These are phyloP conservation scores for Dendrobium nobile DNA, from an alignment of 106 monocot species.

Conservation along the genomic window DNA sequence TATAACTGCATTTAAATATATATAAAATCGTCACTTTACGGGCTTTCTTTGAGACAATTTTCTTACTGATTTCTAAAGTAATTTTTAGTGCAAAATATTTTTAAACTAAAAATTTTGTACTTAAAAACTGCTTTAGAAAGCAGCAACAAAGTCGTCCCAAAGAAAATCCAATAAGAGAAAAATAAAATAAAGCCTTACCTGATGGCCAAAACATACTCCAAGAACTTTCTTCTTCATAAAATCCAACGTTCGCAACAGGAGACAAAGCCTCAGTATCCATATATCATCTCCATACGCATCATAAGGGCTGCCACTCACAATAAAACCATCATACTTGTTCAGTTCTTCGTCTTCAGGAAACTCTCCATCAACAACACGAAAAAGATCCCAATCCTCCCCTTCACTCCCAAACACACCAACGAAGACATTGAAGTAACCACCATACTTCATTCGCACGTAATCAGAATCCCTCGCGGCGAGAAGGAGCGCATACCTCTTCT, in stretches of 20 bases:
- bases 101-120: too few species aligned
- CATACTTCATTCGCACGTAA: constrained; percentile 61
- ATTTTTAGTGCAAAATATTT: too few species aligned
- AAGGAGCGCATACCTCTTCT: constrained; percentile 59
- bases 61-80: too few species aligned
- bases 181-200: constrained; percentile 22
- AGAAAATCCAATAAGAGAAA: too few species aligned
- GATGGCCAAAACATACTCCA: constrained; percentile 94
- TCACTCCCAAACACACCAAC: constrained; percentile 54
- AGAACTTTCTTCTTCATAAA: constrained; percentile 66
- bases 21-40: fast-evolving
- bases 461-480: constrained; percentile 66
- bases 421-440: constrained; percentile 82
- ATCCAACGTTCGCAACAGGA: constrained; percentile 46
- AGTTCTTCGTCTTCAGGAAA: constrained; percentile 55
- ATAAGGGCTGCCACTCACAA: constrained; percentile 76
- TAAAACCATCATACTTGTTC: constrained; percentile 57
- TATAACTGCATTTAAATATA: too few species aligned
- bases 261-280: constrained; percentile 66
- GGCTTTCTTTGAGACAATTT: too few species aligned
- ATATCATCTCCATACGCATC: constrained; percentile 69
- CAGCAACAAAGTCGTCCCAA: too few species aligned
- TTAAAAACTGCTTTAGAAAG: too few species aligned
- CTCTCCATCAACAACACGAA: constrained; percentile 64
- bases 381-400: constrained; percentile 74